These are phyloP conservation scores for Pseudonitzschia multistriata DNA, from an alignment of 108 stramenopile genomes.

Conservation along the genomic window DNA sequence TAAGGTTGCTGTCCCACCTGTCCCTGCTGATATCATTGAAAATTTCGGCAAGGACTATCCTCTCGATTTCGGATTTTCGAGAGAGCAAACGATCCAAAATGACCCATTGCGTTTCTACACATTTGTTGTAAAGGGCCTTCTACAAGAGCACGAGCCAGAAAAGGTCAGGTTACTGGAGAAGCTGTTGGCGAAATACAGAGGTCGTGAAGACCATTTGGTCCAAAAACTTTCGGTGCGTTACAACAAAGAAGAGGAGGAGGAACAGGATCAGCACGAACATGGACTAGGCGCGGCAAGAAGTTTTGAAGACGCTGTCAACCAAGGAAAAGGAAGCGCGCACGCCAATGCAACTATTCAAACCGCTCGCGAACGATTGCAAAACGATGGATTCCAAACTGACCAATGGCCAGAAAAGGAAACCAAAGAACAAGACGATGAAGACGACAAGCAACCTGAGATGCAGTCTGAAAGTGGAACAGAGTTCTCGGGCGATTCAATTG, in stretches of 20 bases:
- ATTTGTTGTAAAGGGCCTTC: slow-evolving; percentile 63
- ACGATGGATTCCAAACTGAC: slow-evolving; percentile 20
- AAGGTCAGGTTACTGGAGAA: slow-evolving; percentile 83
- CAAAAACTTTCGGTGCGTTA: slow-evolving; percentile 81
- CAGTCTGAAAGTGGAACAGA: slow-evolving; percentile 50
- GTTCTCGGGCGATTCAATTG: slow-evolving; percentile 60
- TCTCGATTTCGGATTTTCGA: slow-evolving; percentile 60
- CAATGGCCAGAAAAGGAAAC: slow-evolving; percentile 56
- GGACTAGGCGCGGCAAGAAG: slow-evolving; percentile 25
- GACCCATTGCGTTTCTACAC: slow-evolving; percentile 78
- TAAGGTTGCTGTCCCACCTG: slow-evolving; percentile 31
- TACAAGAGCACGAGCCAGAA: slow-evolving; percentile 83
- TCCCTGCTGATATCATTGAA: slow-evolving; percentile 55
- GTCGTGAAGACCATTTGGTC: slow-evolving; percentile 81
- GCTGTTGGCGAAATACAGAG: slow-evolving; percentile 81
- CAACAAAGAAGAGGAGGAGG: slow-evolving; percentile 49
- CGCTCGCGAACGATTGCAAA: slow-evolving; percentile 39
- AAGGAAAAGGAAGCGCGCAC: slow-evolving; percentile 48
- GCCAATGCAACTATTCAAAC: slow-evolving; percentile 35
- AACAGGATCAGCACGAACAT: slow-evolving; percentile 9
- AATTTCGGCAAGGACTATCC: slow-evolving; percentile 67
- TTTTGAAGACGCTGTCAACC: slow-evolving; percentile 61
- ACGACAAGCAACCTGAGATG: slow-evolving; percentile 34
- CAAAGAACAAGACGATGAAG: slow-evolving; percentile 39
- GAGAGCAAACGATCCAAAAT: slow-evolving; percentile 68